Percentiles rank a stretch among this genome's conserved stretches.
Evolutionary conservation across 2,329 filamentous ascomycete genomes (phyloP).

Genomic region (Botrytis byssoidea): DNA sequence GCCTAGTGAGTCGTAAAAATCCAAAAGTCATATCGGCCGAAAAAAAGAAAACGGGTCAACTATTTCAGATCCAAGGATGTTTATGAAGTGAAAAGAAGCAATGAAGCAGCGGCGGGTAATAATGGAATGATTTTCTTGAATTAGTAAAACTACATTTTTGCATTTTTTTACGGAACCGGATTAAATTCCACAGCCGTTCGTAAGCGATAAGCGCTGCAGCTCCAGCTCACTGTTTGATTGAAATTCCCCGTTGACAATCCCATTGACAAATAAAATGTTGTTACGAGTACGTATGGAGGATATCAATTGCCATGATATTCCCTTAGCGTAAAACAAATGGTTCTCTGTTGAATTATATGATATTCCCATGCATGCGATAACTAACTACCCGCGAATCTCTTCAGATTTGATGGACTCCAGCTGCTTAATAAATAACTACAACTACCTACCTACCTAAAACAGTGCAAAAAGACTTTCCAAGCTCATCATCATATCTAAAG

Average conservation of each 20-base stretch:
- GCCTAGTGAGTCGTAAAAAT: constrained; percentile 2
- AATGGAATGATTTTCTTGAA: constrained; percentile 3
- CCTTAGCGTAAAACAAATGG: not conserved
- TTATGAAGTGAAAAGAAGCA: not conserved
- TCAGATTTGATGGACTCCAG: not conserved
- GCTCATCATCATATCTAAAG: not conserved
- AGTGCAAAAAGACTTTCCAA: not conserved
- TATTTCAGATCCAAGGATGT: not conserved
- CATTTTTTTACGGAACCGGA: constrained; percentile 17
- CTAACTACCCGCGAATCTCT: not conserved
- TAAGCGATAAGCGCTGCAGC: constrained; percentile 10
- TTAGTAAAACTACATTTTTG: constrained; percentile 15
- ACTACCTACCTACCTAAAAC: not conserved
- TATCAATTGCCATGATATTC: not conserved
- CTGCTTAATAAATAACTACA: not conserved
- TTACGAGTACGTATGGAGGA: too few relatives aligned
- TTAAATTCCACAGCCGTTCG: constrained; percentile 7
- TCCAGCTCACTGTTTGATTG: not conserved
- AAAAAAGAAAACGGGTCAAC: not conserved
- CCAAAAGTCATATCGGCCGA: constrained; percentile 20
- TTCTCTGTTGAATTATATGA: not conserved
- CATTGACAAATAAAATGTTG: not conserved
- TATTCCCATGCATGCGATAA: not conserved
- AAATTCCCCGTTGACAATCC: not conserved
- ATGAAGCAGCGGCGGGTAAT: not conserved